Evolutionary conservation across 129 eudicot genomes (phyloP), one percentile per base, ranked within the genome.

Genomic region (carrot (Daucus carota)): DNA sequence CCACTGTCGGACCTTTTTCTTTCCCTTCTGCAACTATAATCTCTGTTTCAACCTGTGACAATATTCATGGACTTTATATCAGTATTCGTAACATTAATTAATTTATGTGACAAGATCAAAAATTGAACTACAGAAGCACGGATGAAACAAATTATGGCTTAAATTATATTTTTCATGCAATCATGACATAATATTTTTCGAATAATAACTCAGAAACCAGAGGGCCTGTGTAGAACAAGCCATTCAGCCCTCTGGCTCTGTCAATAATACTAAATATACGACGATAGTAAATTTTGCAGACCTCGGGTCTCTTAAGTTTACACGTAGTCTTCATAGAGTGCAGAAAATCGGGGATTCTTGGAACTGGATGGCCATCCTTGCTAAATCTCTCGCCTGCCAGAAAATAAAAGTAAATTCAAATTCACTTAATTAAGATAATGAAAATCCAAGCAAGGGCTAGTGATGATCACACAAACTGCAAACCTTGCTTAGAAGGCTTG

Each of bases 1-100:
- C 88, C 50, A 93, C 89, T 9, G 74, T 81, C 18, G 86, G 88
- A 50, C 96, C 98, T 54, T 87, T 93, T 40, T 93, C 96, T 84
- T 88, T 90, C 68, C 95, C 98, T 84, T 93, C 87, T 65, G 80
- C 85, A 70, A 86, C 59, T 2, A 76, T 77, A 6, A 88, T 85
- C 85, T 93, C 95, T 8, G 83, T 82, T 67, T 79, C 66, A 41
- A 93, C 89, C 98, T 93, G 17, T 24, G 78, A 71, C 75, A 41
- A 9, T 13, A n/a, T 1, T 6, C 12, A 40, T 20, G 28, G 16
- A 17, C 16, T 5, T 33, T 9, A 14, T 20, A 36, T n/a, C n/a
- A n/a, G n/a, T n/a, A n/a, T n/a, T n/a, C 11, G 65, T 13, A 17
- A 59, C 17, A n/a, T 59, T 36, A 36, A 36, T 36, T 4, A 28